phyloP scores from a whole-genome alignment of 2,329 filamentous ascomycete genomes.

The Apiospora phragmitis region DNA sequence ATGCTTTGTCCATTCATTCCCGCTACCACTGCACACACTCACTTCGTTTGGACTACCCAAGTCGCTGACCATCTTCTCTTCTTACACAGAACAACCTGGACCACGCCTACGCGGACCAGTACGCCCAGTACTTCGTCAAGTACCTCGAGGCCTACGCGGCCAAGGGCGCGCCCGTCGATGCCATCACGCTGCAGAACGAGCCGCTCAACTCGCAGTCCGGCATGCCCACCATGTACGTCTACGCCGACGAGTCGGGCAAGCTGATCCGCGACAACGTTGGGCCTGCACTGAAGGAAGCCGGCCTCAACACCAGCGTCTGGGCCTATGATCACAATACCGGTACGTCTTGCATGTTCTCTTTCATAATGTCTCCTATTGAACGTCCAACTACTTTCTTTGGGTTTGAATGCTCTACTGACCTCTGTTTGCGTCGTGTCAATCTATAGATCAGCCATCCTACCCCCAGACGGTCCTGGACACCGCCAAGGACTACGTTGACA shows the following conservation, averaged over 20 bases:
- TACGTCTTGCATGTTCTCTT: conserved; percentile 8
- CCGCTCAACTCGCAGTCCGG: conserved; percentile 41
- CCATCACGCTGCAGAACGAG: conserved; percentile 47
- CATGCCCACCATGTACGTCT: conserved; percentile 40
- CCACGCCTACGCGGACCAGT: conserved; percentile 34
- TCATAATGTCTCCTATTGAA: too few relatives aligned
- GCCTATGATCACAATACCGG: conserved; percentile 43
- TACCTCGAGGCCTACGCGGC: conserved; percentile 40
- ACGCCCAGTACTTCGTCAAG: conserved; percentile 41
- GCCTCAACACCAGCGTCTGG: conserved; percentile 47
- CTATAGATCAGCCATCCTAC: conserved; percentile 34
- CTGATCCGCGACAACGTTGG: conserved; percentile 40
- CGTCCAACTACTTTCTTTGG: too few relatives aligned
- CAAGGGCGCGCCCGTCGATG: conserved; percentile 38
- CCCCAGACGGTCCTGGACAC: conserved; percentile 38
- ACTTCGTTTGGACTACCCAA: neutral
- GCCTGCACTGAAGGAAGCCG: conserved; percentile 38
- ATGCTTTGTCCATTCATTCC: too few relatives aligned
- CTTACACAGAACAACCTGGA: conserved; percentile 42
- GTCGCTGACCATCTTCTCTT: neutral
- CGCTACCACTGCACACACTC: too few relatives aligned
- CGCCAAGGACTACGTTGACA: conserved; percentile 31
- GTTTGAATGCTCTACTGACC: neutral
- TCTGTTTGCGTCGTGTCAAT: neutral
- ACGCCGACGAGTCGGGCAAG: conserved; percentile 36